phyloP scores from a whole-genome alignment of 2,329 filamentous ascomycete genomes.

The Trichoderma gracile region DNA sequence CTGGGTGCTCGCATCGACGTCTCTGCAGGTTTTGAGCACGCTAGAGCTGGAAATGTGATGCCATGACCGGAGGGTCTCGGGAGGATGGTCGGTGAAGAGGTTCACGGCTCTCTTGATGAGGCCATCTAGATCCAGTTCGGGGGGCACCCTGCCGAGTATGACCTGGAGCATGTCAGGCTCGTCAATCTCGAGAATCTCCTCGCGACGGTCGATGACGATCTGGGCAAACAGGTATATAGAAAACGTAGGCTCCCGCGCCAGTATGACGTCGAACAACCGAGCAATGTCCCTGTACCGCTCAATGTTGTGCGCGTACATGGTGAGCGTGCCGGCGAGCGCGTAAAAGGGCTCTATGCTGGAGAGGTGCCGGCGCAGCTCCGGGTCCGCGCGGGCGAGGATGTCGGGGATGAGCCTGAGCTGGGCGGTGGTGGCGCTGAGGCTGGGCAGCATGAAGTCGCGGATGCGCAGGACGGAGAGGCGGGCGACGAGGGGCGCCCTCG shows the following conservation, averaged over 20 bases:
- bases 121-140: conserved; percentile 74
- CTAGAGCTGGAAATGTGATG: conserved; percentile 69
- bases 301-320: conserved; percentile 95
- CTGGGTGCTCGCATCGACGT: conserved; percentile 48
- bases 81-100: conserved; percentile 68
- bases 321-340: conserved; percentile 87
- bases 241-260: conserved; percentile 85
- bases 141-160: conserved; percentile 81
- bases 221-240: conserved; percentile 89
- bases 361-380: conserved; percentile 72
- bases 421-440: conserved; percentile 73
- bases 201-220: conserved; percentile 76
- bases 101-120: conserved; percentile 67
- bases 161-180: conserved; percentile 93
- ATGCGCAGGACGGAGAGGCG: conserved; percentile 89
- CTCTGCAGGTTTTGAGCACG: conserved; percentile 79
- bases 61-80: conserved; percentile 72
- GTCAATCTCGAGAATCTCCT: conserved; percentile 86
- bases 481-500: conserved; percentile 65
- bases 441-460: conserved; percentile 96
- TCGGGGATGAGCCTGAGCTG: conserved; percentile 88
- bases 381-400: conserved; percentile 73
- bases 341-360: conserved; percentile 82
- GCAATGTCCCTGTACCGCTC: conserved; percentile 86
- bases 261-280: conserved; percentile 86